Conservation (phyloP, 495 filamentous ascomycete species). For the Penicillium chermesinum region DNA sequence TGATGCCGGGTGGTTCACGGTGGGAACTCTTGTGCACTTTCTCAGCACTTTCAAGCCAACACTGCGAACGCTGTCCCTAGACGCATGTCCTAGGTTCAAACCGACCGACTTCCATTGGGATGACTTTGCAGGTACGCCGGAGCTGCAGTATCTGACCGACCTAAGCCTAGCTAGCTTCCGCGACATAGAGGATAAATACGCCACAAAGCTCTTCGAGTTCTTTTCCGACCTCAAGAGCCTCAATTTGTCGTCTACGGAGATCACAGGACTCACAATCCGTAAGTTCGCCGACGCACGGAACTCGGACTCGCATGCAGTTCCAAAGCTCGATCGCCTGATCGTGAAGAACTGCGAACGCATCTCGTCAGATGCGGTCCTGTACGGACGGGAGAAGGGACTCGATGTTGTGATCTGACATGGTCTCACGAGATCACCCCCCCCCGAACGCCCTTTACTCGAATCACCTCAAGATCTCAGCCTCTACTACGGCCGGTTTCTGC, state of each 20-base stretch:
- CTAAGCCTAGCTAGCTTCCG: constrained; percentile 25
- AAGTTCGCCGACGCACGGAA: constrained; percentile 22
- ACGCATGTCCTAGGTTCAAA: constrained; percentile 12
- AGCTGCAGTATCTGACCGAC: constrained; percentile 8
- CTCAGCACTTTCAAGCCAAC: constrained; percentile 15
- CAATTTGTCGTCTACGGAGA: constrained; percentile 30
- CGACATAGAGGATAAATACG: constrained; percentile 18
- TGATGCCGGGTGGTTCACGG: constrained; percentile 7
- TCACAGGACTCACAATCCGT: constrained; percentile 35
- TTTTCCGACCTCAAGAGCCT: constrained; percentile 27
- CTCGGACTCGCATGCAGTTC: background rate
- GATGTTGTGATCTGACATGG: constrained; percentile 13
- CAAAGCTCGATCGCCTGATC: constrained; percentile 23
- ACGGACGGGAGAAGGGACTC: constrained; percentile 30
- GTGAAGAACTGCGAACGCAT: constrained; percentile 29
- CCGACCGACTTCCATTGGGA: constrained; percentile 4
- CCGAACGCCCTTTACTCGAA: no score
- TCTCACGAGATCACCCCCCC: no score
- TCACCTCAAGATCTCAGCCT: no score
- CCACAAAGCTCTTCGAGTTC: constrained; percentile 9
- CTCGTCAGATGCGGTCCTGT: constrained; percentile 36
- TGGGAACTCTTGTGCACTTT: background rate
- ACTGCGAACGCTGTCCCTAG: constrained; percentile 25
- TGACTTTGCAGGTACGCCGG: constrained; percentile 1
- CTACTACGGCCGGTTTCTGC: no score